Base-by-base conservation (phyloP, 768 basidiomycete genomes). In the Ephemerocybe angulata region DNA sequence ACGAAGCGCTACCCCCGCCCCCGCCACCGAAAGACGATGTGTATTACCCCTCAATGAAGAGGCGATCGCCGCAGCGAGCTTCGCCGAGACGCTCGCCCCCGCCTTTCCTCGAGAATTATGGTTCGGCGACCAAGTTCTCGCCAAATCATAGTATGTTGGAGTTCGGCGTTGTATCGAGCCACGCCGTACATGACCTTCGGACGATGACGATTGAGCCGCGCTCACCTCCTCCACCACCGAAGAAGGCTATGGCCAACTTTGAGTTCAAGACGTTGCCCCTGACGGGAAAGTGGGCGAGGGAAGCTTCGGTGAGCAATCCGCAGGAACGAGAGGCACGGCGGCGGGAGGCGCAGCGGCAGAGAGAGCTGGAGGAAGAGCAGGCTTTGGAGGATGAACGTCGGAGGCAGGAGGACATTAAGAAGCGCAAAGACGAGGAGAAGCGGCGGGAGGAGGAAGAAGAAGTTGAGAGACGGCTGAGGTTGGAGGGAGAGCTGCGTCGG, bases 311-410 rank as follows among this genome's bases (percentile, higher is more conserved):
- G 28, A 53, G 58, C 10, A 70, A 76, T 58, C 68, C 70, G n/a
- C 61, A 56, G n/a, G 73, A 73, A 50, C 61, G 73, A 38, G 65
- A 69, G 28, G 62, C 65, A 13, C 60, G 64, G 52, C 56, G 73
- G 52, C 61, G 64, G 50, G 72, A 72, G 50, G 62, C 67, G 37
- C 61, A 70, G 51, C 46, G 38, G 48, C 69, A 65, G 55, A 66
- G 67, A 49, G 76, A 80, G 58, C 60, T 65, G 27, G 80, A 82
- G 51, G 79, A 81, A 61, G 69, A 49, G 69, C 73, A 35, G 76
- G 30, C 76, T 4, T 28, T 72, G 30, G 65, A 63, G 54, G 76
- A 79, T 57, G 84, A 86, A 59, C 70, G 63, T 31, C 67, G 72
- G 56, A 66, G 73, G 49, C 77, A 78, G 58, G 69, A 70, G 1